These are phyloP conservation scores for Plasmodium berghei DNA, from an alignment of 169 alveolate species.

Conservation along the genomic window DNA sequence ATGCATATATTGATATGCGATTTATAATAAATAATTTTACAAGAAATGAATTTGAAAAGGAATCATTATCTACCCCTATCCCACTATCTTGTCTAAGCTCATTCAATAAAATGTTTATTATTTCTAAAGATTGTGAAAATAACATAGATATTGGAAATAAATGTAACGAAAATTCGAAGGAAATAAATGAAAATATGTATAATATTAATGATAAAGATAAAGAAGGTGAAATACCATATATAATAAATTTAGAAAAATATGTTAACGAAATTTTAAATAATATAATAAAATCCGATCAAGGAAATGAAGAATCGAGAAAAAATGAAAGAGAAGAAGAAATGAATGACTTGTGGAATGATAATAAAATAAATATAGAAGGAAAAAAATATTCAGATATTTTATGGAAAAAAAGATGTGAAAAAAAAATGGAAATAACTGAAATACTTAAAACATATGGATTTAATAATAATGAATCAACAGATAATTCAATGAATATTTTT, in stretches of 20 bases:
- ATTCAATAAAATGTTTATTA: conserved; percentile 46
- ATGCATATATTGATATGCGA: no score
- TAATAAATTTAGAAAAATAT: conserved; percentile 16
- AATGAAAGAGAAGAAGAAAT: background rate
- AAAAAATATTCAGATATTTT: conserved; percentile 47
- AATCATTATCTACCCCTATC: background rate
- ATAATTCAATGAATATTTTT: conserved; percentile 45
- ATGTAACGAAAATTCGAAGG: background rate
- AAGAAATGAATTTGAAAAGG: background rate
- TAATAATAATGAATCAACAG: conserved; percentile 31
- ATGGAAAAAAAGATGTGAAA: conserved; percentile 73
- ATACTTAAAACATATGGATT: conserved; percentile 41
- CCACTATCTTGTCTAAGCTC: conserved; percentile 44
- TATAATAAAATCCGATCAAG: background rate
- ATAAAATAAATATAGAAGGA: background rate
- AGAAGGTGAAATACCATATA: conserved; percentile 28
- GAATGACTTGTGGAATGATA: background rate
- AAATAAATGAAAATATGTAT: background rate
- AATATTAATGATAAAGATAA: conserved; percentile 7
- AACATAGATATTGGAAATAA: conserved; percentile 9
- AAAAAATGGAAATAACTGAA: conserved; percentile 50
- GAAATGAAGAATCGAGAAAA: background rate
- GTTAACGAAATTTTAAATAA: conserved; percentile 1
- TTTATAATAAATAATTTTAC: no score
- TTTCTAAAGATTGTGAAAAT: conserved; percentile 18